Evolutionary conservation across 2,329 filamentous ascomycete genomes (phyloP).

Genomic region (Metarhizium sp.): DNA sequence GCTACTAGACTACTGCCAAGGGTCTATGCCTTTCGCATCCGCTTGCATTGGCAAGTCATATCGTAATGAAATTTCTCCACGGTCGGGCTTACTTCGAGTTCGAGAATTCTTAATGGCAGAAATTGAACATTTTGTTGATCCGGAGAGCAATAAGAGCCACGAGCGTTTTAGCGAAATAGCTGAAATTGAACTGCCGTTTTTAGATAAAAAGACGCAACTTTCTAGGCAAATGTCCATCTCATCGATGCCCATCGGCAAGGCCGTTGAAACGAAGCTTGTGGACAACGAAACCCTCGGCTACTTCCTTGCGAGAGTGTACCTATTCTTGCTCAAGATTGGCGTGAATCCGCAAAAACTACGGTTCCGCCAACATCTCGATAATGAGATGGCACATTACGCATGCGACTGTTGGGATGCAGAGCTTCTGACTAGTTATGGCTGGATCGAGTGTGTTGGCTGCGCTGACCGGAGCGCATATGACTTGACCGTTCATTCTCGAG

Average conservation of each 20-base stretch:
- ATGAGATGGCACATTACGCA: slow-evolving; percentile 67
- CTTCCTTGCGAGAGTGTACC: slow-evolving; percentile 56
- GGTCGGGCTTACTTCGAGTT: slow-evolving; percentile 82
- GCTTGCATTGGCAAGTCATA: slow-evolving; percentile 97
- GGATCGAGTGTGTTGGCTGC: slow-evolving; percentile 63
- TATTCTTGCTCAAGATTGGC: slow-evolving; percentile 54
- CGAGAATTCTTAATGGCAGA: slow-evolving; percentile 98
- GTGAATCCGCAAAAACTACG: slow-evolving; percentile 53
- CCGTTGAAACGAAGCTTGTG: slow-evolving; percentile 49
- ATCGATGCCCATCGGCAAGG: slow-evolving; percentile 72
- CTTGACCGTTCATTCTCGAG: slow-evolving; percentile 54
- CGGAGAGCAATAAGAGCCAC: slow-evolving; percentile 90
- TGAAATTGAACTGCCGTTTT: slow-evolving; percentile 70
- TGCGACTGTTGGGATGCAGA: slow-evolving; percentile 65
- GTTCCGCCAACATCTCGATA: slow-evolving; percentile 63
- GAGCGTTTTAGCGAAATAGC: slow-evolving; percentile 77
- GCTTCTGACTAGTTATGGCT: slow-evolving; percentile 55
- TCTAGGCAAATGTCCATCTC: slow-evolving; percentile 71
- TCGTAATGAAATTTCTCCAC: slow-evolving; percentile 94
- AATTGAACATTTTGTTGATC: slow-evolving; percentile 97
- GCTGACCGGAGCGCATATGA: slow-evolving; percentile 61
- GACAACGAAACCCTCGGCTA: slow-evolving; percentile 64
- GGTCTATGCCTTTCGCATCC: slow-evolving; percentile 92
- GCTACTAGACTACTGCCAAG: slow-evolving; percentile 92
- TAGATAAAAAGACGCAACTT: slow-evolving; percentile 79